A percentile compares a stretch with the other conserved stretches of the same genome.
phyloP scores from a whole-genome alignment of 768 basidiomycete species.

The Krasilnikovozyma curviuscula region DNA sequence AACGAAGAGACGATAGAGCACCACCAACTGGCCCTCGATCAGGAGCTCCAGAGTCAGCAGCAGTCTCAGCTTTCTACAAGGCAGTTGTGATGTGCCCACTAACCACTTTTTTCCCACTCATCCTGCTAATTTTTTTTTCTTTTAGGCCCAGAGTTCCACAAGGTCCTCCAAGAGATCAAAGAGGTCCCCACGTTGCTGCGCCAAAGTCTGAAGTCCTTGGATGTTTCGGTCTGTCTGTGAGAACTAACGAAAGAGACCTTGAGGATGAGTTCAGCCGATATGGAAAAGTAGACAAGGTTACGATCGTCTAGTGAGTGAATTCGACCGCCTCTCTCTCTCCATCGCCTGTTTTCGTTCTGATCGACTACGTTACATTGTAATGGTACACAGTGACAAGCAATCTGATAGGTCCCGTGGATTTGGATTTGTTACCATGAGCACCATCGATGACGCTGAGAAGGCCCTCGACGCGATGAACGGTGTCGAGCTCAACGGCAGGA shows the following conservation, averaged over 20 bases:
- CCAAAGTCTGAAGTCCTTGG: slow-evolving; percentile 79
- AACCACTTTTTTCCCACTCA: too few relatives aligned
- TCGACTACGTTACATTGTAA: too few relatives aligned
- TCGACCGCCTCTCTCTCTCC: background rate
- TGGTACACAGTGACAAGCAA: slow-evolving; percentile 30
- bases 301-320: slow-evolving; percentile 84
- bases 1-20: too few relatives aligned
- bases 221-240: slow-evolving; percentile 94
- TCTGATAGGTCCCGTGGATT: slow-evolving; percentile 93
- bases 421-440: slow-evolving; percentile 87
- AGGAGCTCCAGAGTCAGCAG: too few relatives aligned
- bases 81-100: too few relatives aligned
- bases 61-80: too few relatives aligned
- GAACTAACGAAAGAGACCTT: slow-evolving; percentile 79
- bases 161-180: too few relatives aligned
- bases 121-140: too few relatives aligned
- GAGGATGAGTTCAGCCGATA: slow-evolving; percentile 82
- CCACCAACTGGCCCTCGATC: too few relatives aligned
- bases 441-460: slow-evolving; percentile 64
- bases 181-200: too few relatives aligned
- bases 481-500: slow-evolving; percentile 77
- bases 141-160: too few relatives aligned
- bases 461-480: slow-evolving; percentile 87
- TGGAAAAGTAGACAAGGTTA: slow-evolving; percentile 82
- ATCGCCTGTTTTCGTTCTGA: background rate